Evolutionary conservation across 2,329 filamentous ascomycete species (phyloP), one percentile per base, ranked within the genome.

Genomic region (Hypoxylon sp.): DNA sequence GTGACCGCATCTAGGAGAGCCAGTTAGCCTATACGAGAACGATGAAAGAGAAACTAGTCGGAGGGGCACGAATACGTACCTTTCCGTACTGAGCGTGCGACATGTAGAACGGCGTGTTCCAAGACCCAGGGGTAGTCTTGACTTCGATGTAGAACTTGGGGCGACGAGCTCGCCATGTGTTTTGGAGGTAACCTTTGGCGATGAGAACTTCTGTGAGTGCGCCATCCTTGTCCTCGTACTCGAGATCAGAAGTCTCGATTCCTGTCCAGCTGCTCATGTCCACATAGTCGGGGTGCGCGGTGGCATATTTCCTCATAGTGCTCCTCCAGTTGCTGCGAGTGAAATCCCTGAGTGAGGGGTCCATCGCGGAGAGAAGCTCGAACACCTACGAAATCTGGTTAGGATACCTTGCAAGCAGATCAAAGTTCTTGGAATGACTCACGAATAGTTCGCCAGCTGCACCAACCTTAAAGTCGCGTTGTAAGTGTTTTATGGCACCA

Each of bases 111-210:
- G 79, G 75, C 5, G 76, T 79, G 1, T 75, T 70, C 44, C 73
- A 78, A 1, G 65, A 49, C 0, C 71, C 70, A 0, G 77, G 79
- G 0, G 82, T 85, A 0, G 81, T 77, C 68, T 85, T 86, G 34
- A 86, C 83, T 57, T 86, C 84, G 2, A 86, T 79, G 20, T 78
- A 80, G 65, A 83, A 85, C 30, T 74, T 65, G 0, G 77, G 81
- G 3, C 50, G 67, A 51, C 59, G 62, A 10, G 46, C 68, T 10
- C 39, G 26, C 75, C 77, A 81, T 2, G 46, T 58, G 1, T 64
- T 59, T 20, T 44, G 26, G 0, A 80, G 68, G 53, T 81, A 76
- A 1, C 76, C 75, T n/a, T 70, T 71, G 6, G 73, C 66, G 2
- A 79, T 70, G 2, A 83, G 60, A 4, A 76, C 34, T 1, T 56